Base-by-base conservation (phyloP, 2,329 filamentous ascomycete species). In the Geosmithia morbida region DNA sequence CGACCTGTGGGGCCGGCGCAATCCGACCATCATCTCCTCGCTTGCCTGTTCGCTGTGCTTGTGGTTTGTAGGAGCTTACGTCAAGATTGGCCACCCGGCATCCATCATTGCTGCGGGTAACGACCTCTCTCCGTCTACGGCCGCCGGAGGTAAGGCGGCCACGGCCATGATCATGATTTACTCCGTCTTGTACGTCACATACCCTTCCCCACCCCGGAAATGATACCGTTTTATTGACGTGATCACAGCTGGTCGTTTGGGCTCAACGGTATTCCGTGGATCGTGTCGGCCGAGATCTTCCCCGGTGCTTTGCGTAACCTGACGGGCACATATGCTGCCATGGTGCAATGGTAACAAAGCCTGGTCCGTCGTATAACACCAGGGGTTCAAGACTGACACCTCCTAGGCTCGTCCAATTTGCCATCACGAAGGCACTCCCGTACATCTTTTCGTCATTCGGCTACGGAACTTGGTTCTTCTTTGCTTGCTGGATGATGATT, bases 391-490 rank as follows among this genome's bases (percentile, higher is more conserved):
- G 19, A 16, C 39, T 41, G 44, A 50, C 17, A 39, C 4, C 30
- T 18, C 13, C 44, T 39, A 54, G 53, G 65, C 54, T 64, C n/a
- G 61, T 59, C 3, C 66, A 68, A 41, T 69, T 70, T 46, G 57
- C 60, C 49, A 65, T 70, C 47, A 67, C 65, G 10, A 68, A 68
- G 48, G 59, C 66, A 0, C 55, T 69, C 2, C 67, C 67, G 0
- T 70, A 69, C 49, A 71, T 71, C 43, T 65, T 70, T 51, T 61
- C 56, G 41, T 61, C 61, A 0, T 58, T 70, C 10, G 60, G 62
- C 19, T 76, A 68, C 53, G 74, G 74, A 5, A 71, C 71, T 2
- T 77, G 72, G 63, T 75, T 75, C 59, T 75, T 77, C 61, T 78
- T 78, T 51, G 74, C 71, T 1, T 64, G 64, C 2, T 66, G 70